A percentile compares a stretch with the other conserved stretches of the same genome.
phyloP scores from a whole-genome alignment of 768 basidiomycete genomes.

The Mycena polygramma region DNA sequence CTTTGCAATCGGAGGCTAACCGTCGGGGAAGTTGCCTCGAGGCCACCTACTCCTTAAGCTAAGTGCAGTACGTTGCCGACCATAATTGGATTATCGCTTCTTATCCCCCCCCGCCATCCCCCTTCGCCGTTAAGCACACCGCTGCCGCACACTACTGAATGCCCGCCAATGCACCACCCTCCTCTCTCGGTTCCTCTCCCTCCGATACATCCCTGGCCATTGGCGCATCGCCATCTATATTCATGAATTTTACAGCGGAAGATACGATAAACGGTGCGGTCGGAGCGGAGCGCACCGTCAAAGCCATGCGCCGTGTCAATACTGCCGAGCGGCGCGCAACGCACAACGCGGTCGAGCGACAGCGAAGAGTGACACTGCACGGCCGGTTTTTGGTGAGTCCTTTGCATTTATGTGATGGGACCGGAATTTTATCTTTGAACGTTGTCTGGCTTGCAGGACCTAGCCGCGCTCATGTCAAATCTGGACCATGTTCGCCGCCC shows the following conservation, averaged over 20 bases:
- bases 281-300: constrained; percentile 47
- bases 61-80: too few species aligned
- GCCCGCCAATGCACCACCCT: too few species aligned
- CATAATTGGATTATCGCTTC: too few species aligned
- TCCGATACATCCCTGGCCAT: too few species aligned
- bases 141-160: neutral
- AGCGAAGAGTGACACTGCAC: constrained; percentile 80
- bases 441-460: constrained; percentile 66
- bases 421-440: neutral
- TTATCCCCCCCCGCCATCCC: too few species aligned
- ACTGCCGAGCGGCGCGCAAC: constrained; percentile 84
- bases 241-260: constrained; percentile 27
- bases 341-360: constrained; percentile 86
- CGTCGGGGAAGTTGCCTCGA: too few species aligned
- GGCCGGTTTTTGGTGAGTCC: constrained; percentile 66
- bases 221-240: too few species aligned
- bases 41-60: too few species aligned
- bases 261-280: constrained; percentile 28
- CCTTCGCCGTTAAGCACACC: too few species aligned
- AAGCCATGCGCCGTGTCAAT: constrained; percentile 77
- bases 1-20: too few species aligned
- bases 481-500: constrained; percentile 92
- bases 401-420: neutral
- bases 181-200: too few species aligned
- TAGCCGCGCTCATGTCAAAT: constrained; percentile 92